These are phyloP conservation scores for Candida glaebosa DNA, from an alignment of 805 yeast genomes.

Conservation along the genomic window DNA sequence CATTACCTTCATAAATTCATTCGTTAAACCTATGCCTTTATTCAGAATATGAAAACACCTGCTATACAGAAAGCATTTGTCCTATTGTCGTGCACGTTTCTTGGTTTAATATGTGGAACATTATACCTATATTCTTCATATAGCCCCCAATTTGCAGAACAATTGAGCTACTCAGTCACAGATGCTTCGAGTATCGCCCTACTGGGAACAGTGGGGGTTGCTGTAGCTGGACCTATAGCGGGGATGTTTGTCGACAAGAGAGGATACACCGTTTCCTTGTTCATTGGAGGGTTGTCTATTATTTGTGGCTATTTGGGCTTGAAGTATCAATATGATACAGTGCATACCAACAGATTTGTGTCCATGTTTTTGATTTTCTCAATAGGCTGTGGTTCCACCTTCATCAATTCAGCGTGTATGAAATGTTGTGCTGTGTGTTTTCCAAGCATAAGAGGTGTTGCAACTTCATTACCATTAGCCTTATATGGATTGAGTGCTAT, in stretches of 20 bases:
- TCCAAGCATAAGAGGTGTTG: slow-evolving; percentile 67
- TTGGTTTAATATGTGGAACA: slow-evolving; percentile 68
- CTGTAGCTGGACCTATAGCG: slow-evolving; percentile 63
- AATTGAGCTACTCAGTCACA: slow-evolving; percentile 56
- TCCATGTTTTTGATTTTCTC: slow-evolving; percentile 46
- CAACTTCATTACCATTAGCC: slow-evolving; percentile 72
- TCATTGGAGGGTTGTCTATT: slow-evolving; percentile 47
- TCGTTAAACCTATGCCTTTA: neutral
- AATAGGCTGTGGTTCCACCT: slow-evolving; percentile 70
- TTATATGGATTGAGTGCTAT: slow-evolving; percentile 74
- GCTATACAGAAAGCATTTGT: slow-evolving; percentile 21
- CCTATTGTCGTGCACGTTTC: slow-evolving; percentile 29
- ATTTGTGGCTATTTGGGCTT: slow-evolving; percentile 55
- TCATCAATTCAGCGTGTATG: slow-evolving; percentile 59
- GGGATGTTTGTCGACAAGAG: slow-evolving; percentile 60
- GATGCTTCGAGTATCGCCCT: slow-evolving; percentile 64
- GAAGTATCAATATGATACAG: slow-evolving; percentile 46
- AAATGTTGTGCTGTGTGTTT: slow-evolving; percentile 71
- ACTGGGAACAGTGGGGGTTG: slow-evolving; percentile 63
- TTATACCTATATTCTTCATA: slow-evolving; percentile 72
- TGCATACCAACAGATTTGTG: slow-evolving; percentile 34
- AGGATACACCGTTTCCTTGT: slow-evolving; percentile 56
- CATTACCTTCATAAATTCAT: neutral
- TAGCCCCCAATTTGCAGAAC: slow-evolving; percentile 69
- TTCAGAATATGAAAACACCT: slow-evolving; percentile 12